Evolutionary conservation across 176 grass and related monocot species (phyloP), one percentile per base, ranked within the genome.

Genomic region (Coix lacrymajobi): DNA sequence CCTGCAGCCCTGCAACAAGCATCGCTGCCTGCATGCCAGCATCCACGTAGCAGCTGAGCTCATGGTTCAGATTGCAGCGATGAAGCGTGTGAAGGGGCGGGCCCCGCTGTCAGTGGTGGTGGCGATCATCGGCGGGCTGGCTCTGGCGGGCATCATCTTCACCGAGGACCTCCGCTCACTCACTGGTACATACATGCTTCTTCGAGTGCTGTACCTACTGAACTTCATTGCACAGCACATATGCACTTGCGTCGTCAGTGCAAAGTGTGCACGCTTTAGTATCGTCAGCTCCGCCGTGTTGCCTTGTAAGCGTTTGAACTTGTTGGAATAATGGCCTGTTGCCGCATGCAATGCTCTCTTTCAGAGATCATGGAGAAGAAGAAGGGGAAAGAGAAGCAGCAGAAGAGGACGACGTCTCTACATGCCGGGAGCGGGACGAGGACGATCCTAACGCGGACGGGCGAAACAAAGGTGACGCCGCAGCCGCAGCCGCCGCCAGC

Each of bases 161-260:
- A 88, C 90, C n/a, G 90, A 96, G 57, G 93, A 96, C 84, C 62
- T 96, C 74, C 90, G 88, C 17, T 76, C 84, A 16, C 82, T 92
- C 71, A 86, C 87, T 15, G 88, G 88, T 84, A 88, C 71, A 84
- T 9, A 4, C 6, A 3, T 25, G 17, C 32, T 76, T 31, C 38
- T 37, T n/a, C n/a, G n/a, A 81, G 6, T 12, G 11, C 71, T 39
- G 16, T 16, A 38, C 19, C 60, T 70, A 26, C 37, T 54, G 39
- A 66, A 11, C 17, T 74, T 31, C 28, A 11, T 45, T 72, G 20
- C 52, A 40, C 40, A n/a, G 31, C 41, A 44, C 8, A 11, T 49
- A 8, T 81, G 52, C 39, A 39, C 0, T 39, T 71, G 13, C 3
- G 8, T 20, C 3, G 8, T 20, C 19, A 3, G 19, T 56, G 48